These are phyloP conservation scores for Populus simonii DNA, from an alignment of 345 rosid genomes.

Conservation along the genomic window DNA sequence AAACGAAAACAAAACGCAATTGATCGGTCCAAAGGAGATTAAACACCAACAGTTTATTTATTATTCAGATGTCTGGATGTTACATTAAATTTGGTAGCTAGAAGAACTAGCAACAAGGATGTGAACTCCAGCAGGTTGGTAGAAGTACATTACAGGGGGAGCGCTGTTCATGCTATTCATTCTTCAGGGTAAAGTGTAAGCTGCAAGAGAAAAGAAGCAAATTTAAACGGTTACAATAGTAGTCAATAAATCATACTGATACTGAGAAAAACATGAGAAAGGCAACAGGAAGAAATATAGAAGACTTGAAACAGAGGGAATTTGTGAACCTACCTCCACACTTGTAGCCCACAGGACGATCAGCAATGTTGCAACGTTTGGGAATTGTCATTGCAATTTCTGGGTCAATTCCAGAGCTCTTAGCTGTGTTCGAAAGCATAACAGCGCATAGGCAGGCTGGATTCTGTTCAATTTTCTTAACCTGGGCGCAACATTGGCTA, in stretches of 20 bases:
- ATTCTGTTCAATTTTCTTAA: slow-evolving; percentile 66
- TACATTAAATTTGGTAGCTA: neutral
- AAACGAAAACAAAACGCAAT: neutral
- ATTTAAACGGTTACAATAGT: neutral
- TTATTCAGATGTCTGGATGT: slow-evolving; percentile 14
- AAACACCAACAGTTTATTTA: slow-evolving; percentile 5
- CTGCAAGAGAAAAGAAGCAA: slow-evolving; percentile 31
- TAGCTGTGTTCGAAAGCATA: slow-evolving; percentile 82
- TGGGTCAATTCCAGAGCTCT: slow-evolving; percentile 63
- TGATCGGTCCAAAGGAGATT: neutral
- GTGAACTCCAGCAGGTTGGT: slow-evolving; percentile 11
- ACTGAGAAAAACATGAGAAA: neutral
- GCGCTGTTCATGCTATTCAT: slow-evolving; percentile 1
- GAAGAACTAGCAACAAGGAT: slow-evolving; percentile 5
- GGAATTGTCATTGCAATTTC: slow-evolving; percentile 82
- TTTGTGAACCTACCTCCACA: slow-evolving; percentile 59
- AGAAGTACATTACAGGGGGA: slow-evolving; percentile 2
- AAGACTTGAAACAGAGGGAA: neutral
- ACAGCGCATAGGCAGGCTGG: slow-evolving; percentile 81
- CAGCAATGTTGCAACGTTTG: slow-evolving; percentile 70
- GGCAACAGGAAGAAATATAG: neutral
- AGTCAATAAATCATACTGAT: neutral
- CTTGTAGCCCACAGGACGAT: slow-evolving; percentile 79
- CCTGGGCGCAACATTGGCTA: slow-evolving; percentile 57
- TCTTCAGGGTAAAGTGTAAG: slow-evolving; percentile 54